Conservation (phyloP, 768 basidiomycete genomes). For the Pulveroboletus sp. region DNA sequence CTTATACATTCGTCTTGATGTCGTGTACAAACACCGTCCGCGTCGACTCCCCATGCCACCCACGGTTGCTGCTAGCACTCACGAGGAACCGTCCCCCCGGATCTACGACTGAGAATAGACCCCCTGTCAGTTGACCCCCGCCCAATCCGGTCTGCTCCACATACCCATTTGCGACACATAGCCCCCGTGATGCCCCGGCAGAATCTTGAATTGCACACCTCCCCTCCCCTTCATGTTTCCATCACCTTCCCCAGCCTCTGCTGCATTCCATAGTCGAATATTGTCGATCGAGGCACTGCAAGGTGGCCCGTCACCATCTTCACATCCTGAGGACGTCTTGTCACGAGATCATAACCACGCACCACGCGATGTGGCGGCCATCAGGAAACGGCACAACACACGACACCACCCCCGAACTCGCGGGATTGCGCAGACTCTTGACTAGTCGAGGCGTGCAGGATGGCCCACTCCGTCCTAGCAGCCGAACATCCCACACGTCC, state of each 20-base stretch:
- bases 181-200: constrained; percentile 94
- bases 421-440: constrained; percentile 80
- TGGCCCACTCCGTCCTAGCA: constrained; percentile 60
- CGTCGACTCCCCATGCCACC: constrained; percentile 91
- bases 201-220: constrained; percentile 87
- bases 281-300: constrained; percentile 87
- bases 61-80: constrained; percentile 89
- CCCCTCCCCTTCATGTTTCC: constrained; percentile 55
- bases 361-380: constrained; percentile 89
- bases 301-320: constrained; percentile 9
- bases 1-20: constrained; percentile 48
- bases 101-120: constrained; percentile 65
- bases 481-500: constrained; percentile 93
- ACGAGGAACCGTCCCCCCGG: constrained; percentile 79
- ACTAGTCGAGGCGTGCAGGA: constrained; percentile 67
- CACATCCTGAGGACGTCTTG: constrained; percentile 9
- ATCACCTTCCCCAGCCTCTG: constrained; percentile 68
- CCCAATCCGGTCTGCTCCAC: constrained; percentile 31
- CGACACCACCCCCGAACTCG: constrained; percentile 86
- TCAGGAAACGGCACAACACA: constrained; percentile 91
- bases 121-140: constrained; percentile 20
- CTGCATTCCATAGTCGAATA: constrained; percentile 88
- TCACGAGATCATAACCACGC: constrained; percentile 26
- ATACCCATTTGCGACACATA: constrained; percentile 88
- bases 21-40: constrained; percentile 89